Base-by-base conservation (phyloP, 176 grass and related monocot species). In the Zea luxurians region DNA sequence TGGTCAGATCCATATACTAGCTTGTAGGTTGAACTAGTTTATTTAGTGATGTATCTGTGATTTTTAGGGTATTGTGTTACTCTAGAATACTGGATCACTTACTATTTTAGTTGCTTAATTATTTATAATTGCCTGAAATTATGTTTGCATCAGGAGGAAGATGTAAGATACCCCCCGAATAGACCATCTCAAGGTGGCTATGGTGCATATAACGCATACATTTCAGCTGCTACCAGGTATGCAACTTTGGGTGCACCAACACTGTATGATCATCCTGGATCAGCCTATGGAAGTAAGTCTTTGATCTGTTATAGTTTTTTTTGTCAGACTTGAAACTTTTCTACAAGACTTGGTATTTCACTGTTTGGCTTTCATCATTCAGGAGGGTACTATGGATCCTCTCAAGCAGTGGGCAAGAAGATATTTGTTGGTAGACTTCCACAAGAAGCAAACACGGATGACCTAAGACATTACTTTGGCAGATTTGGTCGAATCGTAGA, bases 361-460 rank as follows among this genome's bases (percentile, higher is more conserved):
- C 5, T 12, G n/a, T 13, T 48, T 70, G 20, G 4, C 44, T 70
- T 70, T 5, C 18, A 48, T 69, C 44, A 70, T 48, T 12, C 67
- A 48, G 67, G 67, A 70, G 67, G 67, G 45, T 70, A 70, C 46
- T 70, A 70, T 70, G 67, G 44, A 48, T 70, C 67, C 20, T 48
- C 67, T 48, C 67, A 70, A 48, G 44, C 67, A 35, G 12, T 70
- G 3, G 44, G 67, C 76, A 97, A 91, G 80, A 97, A 97, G 82
- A 91, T 97, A 78, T 97, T 97, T 91, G 85, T 97, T 66, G 94
- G 91, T 12, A 89, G 89, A 77, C 91, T 97, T 88, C 84, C 94
- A 43, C 89, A 91, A 73, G 94, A 93, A 78, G 94, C 94, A 77
- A 97, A 74, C 76, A 87, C 82, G 13, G 91, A 97, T 75, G 94